These are phyloP conservation scores for Brasilioporus rufonigricans DNA, from an alignment of 768 basidiomycete genomes.

Conservation along the genomic window DNA sequence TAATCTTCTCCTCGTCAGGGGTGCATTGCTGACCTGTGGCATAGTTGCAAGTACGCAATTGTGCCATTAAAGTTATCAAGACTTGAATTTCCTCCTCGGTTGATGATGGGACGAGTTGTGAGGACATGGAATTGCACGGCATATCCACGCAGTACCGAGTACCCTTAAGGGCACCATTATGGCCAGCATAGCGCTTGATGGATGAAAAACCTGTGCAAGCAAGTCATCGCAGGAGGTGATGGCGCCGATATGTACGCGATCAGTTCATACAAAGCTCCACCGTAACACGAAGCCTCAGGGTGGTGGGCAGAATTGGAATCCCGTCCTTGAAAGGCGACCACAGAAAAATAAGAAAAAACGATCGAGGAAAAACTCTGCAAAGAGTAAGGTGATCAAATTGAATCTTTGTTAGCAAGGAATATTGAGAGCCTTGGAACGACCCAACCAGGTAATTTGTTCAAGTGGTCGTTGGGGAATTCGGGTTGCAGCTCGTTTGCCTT, in stretches of 20 bases:
- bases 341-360: too few relatives aligned
- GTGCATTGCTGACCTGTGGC: slow-evolving; percentile 2
- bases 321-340: too few relatives aligned
- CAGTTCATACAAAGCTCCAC: too few relatives aligned
- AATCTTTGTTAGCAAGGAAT: too few relatives aligned
- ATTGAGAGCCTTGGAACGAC: too few relatives aligned
- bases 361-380: too few relatives aligned
- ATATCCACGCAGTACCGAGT: background rate
- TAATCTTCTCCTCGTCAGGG: background rate
- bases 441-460: too few relatives aligned
- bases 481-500: too few relatives aligned
- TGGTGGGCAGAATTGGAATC: background rate
- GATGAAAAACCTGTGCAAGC: slow-evolving; percentile 2
- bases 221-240: background rate
- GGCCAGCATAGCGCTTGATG: background rate
- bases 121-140: slow-evolving; percentile 7
- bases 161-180: background rate
- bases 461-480: too few relatives aligned
- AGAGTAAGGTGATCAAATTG: too few relatives aligned
- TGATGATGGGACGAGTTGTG: background rate
- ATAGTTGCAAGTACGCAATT: slow-evolving; percentile 18
- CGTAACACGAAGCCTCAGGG: background rate
- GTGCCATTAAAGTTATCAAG: slow-evolving; percentile 5
- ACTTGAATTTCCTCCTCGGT: slow-evolving; percentile 1
- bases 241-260: background rate